Base-by-base conservation (phyloP, 2,329 filamentous ascomycete species). In the Cucurbitaria berberidis region DNA sequence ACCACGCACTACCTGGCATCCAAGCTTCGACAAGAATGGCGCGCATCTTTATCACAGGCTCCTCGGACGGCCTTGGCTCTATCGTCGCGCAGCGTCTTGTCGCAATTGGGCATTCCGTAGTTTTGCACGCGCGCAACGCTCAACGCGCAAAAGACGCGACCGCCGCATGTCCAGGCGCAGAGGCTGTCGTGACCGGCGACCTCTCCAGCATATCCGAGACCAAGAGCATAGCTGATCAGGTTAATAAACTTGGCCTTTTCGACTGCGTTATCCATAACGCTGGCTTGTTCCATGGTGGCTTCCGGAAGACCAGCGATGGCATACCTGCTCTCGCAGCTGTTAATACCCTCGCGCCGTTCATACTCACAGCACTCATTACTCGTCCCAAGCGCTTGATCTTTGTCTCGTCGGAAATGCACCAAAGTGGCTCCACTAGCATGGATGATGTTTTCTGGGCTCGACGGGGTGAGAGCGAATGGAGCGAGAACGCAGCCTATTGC, bases 251-350 rank as follows among this genome's bases (percentile, higher is more conserved):
- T 1, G 81, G 80, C 0, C 72, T 76, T 0, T 86, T 82, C 63
- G 84, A 86, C 63, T 76, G 77, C 21, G 74, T 86, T 13, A 76
- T 86, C 16, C 84, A 86, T 74, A 86, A 86, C 55, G 84, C 84
- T 0, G 84, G 82, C 2, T 59, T 84, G 21, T 80, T 79, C 49
- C 69, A 68, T 26, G 78, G 78, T 15, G 75, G 67, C 36, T 76
- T 70, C 54, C 70, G 63, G 46, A 78, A 78, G 51, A 82, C 79
- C 0, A 66, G 62, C 4, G 79, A 83, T 35, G 77, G 77, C 9
- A 74, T 84, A 19, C 79, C 82, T 0, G 74, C 76, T 1, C 74
- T 84, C 1, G 82, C 84, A 42, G 77, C 81, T 0, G 82, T 85
- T 40, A 86, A 86, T 60, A 82, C 78, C 0, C 61, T 86, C 0